Evolutionary conservation across 768 basidiomycete genomes (phyloP).

Genomic region (Suillus weaverae): DNA sequence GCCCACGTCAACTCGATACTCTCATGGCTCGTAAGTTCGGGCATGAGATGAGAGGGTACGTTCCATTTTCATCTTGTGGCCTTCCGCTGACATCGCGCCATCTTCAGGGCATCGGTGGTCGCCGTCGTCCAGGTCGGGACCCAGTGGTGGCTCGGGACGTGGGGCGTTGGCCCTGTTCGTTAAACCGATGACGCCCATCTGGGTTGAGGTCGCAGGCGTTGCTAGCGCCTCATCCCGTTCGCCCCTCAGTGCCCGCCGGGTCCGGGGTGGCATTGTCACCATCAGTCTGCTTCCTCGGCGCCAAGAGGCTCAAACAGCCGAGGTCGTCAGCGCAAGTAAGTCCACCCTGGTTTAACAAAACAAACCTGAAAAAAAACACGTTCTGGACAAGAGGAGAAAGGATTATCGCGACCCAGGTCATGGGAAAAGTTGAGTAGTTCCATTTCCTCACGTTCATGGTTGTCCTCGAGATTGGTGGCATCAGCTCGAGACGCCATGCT

Average conservation of each 20-base stretch:
- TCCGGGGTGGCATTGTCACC: neutral
- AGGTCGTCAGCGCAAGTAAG: neutral
- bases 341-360: neutral
- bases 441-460: neutral
- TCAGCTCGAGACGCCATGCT: neutral
- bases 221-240: neutral
- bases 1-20: neutral
- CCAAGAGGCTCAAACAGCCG: neutral
- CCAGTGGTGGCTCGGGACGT: too few relatives aligned
- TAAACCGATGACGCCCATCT: too few relatives aligned
- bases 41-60: neutral
- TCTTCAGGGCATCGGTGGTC: neutral
- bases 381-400: neutral
- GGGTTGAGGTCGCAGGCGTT: neutral
- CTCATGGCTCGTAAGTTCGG: neutral
- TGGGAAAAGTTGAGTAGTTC: neutral
- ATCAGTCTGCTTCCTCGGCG: neutral
- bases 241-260: neutral
- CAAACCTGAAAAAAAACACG: neutral
- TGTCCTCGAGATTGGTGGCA: neutral
- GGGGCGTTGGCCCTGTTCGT: too few relatives aligned
- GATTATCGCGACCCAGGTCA: neutral
- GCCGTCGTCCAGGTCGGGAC: neutral
- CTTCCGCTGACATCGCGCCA: neutral
- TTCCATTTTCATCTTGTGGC: neutral